phyloP scores from a whole-genome alignment of 495 filamentous ascomycete genomes.

The Neurospora africana region DNA sequence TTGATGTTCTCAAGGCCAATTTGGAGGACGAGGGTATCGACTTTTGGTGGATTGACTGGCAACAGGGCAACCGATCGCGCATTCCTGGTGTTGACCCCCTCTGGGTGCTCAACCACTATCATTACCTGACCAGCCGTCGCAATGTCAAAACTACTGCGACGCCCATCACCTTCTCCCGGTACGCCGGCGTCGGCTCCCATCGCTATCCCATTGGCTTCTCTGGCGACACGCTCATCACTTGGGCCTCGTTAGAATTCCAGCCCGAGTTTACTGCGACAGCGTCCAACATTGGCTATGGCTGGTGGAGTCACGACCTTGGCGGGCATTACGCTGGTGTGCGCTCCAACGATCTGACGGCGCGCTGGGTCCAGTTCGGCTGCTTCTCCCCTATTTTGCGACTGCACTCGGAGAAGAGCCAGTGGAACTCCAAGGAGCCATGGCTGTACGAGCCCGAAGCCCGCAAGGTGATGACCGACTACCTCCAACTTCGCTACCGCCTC shows the following conservation, averaged over 20 bases:
- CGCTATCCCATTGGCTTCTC: slow-evolving; percentile 54
- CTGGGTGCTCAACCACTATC: slow-evolving; percentile 54
- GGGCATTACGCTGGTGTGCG: slow-evolving; percentile 42
- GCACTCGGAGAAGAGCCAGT: slow-evolving; percentile 42
- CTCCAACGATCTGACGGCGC: slow-evolving; percentile 43
- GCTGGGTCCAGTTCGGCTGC: slow-evolving; percentile 48
- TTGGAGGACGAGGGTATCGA: slow-evolving; percentile 43
- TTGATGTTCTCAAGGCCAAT: slow-evolving; percentile 41
- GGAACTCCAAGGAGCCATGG: slow-evolving; percentile 50
- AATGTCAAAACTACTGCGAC: slow-evolving; percentile 15
- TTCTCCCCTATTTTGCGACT: slow-evolving; percentile 50
- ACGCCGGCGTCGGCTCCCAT: slow-evolving; percentile 48
- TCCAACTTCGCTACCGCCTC: slow-evolving; percentile 41
- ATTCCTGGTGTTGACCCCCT: slow-evolving; percentile 49
- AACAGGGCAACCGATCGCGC: slow-evolving; percentile 42
- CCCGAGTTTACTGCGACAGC: slow-evolving; percentile 53
- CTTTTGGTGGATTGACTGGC: slow-evolving; percentile 58
- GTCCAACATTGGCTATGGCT: slow-evolving; percentile 54
- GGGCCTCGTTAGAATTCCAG: slow-evolving; percentile 48
- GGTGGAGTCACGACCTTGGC: slow-evolving; percentile 57
- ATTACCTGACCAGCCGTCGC: slow-evolving; percentile 40
- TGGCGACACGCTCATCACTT: slow-evolving; percentile 45
- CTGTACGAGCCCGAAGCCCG: slow-evolving; percentile 29
- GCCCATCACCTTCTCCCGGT: slow-evolving; percentile 40
- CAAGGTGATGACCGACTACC: slow-evolving; percentile 33